Percentiles rank a stretch among this genome's conserved stretches.
These are phyloP conservation scores for Botrytis byssoidea DNA, from an alignment of 2,329 filamentous ascomycete genomes.

Conservation along the genomic window DNA sequence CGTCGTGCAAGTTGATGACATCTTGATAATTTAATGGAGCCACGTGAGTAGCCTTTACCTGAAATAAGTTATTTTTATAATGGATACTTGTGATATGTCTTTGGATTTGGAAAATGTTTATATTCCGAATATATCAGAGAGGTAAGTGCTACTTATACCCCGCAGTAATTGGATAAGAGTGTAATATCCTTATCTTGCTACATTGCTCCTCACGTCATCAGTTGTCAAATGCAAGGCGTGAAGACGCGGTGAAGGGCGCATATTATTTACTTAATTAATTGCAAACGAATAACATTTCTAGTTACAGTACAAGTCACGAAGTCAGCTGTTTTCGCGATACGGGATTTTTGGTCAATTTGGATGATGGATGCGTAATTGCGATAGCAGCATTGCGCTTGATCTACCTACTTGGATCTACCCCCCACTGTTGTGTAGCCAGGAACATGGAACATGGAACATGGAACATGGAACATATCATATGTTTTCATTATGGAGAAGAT, in stretches of 20 bases:
- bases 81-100: background rate
- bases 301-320: background rate
- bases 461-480: background rate
- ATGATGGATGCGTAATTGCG: background rate
- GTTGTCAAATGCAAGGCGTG: conserved; percentile 2
- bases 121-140: background rate
- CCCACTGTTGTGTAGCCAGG: background rate
- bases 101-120: background rate
- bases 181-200: background rate
- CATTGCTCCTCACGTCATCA: background rate
- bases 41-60: background rate
- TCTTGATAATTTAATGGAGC: background rate
- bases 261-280: background rate
- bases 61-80: background rate
- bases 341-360: background rate
- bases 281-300: background rate
- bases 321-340: background rate
- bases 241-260: background rate
- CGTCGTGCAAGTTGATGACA: conserved; percentile 2
- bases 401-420: background rate
- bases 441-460: background rate
- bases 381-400: background rate
- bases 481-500: background rate
- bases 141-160: background rate
- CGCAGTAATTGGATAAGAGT: background rate